Base-by-base conservation (phyloP, 306 rosid species). In the Alnus rubra region DNA sequence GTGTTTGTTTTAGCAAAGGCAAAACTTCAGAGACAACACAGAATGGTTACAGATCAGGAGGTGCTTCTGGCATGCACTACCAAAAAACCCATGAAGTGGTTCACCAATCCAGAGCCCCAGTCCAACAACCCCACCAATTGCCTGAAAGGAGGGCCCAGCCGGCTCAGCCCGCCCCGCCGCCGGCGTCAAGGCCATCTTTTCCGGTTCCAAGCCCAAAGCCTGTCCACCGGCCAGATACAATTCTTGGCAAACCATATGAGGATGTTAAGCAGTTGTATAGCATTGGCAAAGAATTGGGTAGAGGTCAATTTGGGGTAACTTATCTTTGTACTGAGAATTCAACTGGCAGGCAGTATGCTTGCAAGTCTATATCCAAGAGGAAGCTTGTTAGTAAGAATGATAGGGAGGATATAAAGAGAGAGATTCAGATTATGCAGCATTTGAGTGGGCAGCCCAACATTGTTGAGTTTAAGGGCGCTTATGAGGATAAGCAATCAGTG, bases 371-470 rank as follows among this genome's bases (percentile, higher is more conserved):
- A 54, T 94, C 97, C 16, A 94, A 92, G 87, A 85, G 92, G 86
- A 94, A 94, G 82, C 90, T 92, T 39, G 88, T 87, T 58, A 86
- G 82, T 70, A 90, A 74, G 79, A 81, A 84, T 79, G 97, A 94
- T 68, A 90, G 76, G 51, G 96, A 94, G 74, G 98, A 92, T 51
- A 90, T 90, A 5, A 94, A 81, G 83, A 88, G 96, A 76, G 98
- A 94, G 88, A 86, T 92, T 79, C 97, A 89, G 82, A 89, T 94
- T n/a, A 87, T 94, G 98, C 94, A 94, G 88, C 93, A 94, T 86
- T 75, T 94, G 90, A 90, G 96, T 73, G 97, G 98, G 60, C 98
- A 94, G 54, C 85, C 98, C 12, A 94, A 92, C 76, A 89, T 92
- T 83, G 98, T 94, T 62, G 98, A 94, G 85, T 94, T 94, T 75